Evolutionary conservation across 2,329 filamentous ascomycete species (phyloP), one percentile per base, ranked within the genome.

Genomic region (Didymella segeticola): DNA sequence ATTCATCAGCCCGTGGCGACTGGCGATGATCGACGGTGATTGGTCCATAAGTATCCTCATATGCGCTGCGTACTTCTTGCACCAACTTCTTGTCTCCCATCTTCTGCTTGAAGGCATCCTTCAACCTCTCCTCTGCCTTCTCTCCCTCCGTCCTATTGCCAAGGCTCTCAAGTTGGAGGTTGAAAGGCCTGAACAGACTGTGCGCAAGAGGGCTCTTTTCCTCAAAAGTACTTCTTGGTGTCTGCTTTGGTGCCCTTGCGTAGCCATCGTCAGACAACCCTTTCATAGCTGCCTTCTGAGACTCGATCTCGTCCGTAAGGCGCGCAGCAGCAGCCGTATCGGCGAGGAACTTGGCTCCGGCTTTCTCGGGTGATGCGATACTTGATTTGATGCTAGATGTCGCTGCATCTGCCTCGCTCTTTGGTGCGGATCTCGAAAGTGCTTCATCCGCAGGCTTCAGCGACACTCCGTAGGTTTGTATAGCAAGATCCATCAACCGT

Each of bases 121-220:
- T 51, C 25, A 33, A 38, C 10, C 49, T 51, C 5, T 58, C 55
- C 30, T 31, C 52, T 19, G 27, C 50, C 14, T 36, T 33, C 4
- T 22, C 47, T 7, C 42, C 46, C 3, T 38, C 31, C 3, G 46
- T 42, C 14, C 43, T 38, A 37, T 59, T 66, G 19, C 63, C 60
- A 38, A 74, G 42, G 30, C 57, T 68, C 11, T 66, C 61, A 8
- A 74, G 19, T 11, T 64, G 65, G 15, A 61, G 51, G 2, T 57
- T 61, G 47, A 74, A 73, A 0, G 70, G 70, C 37, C 70, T 59
- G 47, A 71, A 72, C 10, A 69, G 54, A 41, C 70, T 73, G 31
- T 72, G 58, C 4, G 62, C 58, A 19, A 74, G 57, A 12, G 68
- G 66, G 27, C 43, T 63, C 11, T 53, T 62, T 30, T 61, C 61